phyloP scores from a whole-genome alignment of 2,329 filamentous ascomycete species.

The Bipolaris bicolor region DNA sequence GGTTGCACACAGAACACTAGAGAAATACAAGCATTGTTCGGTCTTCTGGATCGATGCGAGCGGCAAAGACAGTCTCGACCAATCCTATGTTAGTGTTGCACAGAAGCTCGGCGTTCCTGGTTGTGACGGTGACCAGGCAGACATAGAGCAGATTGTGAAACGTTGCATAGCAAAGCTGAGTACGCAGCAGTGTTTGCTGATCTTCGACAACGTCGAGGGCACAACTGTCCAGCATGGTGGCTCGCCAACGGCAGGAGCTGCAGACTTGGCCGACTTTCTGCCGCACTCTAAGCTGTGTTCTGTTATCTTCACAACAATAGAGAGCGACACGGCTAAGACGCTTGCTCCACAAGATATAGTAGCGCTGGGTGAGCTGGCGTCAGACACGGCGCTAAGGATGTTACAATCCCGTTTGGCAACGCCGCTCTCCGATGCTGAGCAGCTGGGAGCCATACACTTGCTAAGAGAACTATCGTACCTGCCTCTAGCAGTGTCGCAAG shows the following conservation, averaged over 20 bases:
- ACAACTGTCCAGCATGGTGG: constrained; percentile 11
- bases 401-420: constrained; percentile 4
- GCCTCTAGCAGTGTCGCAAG: constrained; percentile 1
- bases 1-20: constrained; percentile 49
- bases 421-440: constrained; percentile 3
- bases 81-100: constrained; percentile 37
- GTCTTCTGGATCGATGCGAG: constrained; percentile 56
- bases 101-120: constrained; percentile 37
- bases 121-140: constrained; percentile 13
- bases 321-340: constrained; percentile 9
- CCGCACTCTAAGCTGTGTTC: neutral
- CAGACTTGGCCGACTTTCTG: constrained; percentile 2
- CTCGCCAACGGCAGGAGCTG: constrained; percentile 2
- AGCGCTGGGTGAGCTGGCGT: constrained; percentile 14
- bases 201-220: constrained; percentile 36
- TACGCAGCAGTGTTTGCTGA: constrained; percentile 14
- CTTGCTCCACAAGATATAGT: constrained; percentile 16
- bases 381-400: constrained; percentile 5
- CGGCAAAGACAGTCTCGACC: constrained; percentile 49
- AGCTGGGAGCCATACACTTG: constrained; percentile 14
- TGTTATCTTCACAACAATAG: constrained; percentile 12
- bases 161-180: neutral
- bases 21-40: constrained; percentile 45
- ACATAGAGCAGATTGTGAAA: constrained; percentile 22
- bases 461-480: constrained; percentile 19